Evolutionary conservation across 1,284 basidiomycete species (phyloP), one percentile per base, ranked within the genome.

Genomic region (Thelephora terrestris): DNA sequence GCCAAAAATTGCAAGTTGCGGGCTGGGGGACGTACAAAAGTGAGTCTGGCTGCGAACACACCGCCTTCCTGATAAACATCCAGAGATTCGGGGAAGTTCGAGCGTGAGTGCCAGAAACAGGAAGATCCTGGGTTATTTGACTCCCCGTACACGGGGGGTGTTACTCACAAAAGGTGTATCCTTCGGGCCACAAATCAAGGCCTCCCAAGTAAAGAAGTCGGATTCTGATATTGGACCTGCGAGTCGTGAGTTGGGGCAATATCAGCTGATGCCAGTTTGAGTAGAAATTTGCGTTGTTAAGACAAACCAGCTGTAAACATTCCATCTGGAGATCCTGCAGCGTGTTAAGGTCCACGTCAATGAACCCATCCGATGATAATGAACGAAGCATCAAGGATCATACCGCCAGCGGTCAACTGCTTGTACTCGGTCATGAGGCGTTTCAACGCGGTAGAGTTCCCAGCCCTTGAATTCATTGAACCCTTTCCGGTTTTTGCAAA

Each of bases 161-260:
- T 12, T 21, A 69, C 84, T 65, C 64, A 91, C 88, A 64, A 96
- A 99, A 1, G 96, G 96, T 39, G 96, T 99, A 55, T 93, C 96
- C 61, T 95, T 92, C 12, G 95, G 96, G 1, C 96, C 96, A 58
- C 83, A 85, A 52, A 99, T 94, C 56, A 99, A 75, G 16, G 94
- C 94, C 68, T 98, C 96, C 96, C 96, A 99, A 54, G 86, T 87
- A 64, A 99, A 91, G 73, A 99, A 94, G 71, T 99, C 92, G 55
- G 87, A 83, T 68, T 99, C 95, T 43, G 85, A 85, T 59, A 97
- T 77, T 40, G 92, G 92, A 0, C 91, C 91, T 83, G 60, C 43
- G 25, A 29, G 38, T 37, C 45, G 32, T 21, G 39, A 47, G 12
- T 14, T 34, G 18, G 50, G 23, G 43, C 32, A 21, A 45, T 32